Evolutionary conservation across 176 grass and related monocot species (phyloP).

Genomic region (Areca catechu): DNA sequence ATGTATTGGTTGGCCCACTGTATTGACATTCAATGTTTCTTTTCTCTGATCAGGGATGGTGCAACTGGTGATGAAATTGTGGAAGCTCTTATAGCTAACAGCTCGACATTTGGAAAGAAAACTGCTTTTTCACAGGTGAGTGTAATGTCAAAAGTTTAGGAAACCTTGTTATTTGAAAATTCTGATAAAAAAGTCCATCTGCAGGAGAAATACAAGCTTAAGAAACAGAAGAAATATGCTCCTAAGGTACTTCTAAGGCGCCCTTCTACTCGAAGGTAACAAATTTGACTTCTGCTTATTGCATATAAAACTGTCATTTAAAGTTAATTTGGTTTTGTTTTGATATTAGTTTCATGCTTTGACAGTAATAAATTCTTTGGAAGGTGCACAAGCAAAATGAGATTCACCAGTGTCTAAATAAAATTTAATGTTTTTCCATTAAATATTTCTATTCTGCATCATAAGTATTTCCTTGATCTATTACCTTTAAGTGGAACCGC

Average conservation of each 20-base stretch:
- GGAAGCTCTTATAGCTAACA: constrained; percentile 89
- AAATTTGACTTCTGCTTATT: not conserved
- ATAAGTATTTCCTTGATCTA: too few species aligned
- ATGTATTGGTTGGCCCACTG: not conserved
- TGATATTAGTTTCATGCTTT: too few species aligned
- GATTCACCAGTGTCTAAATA: too few species aligned
- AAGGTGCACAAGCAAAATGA: too few species aligned
- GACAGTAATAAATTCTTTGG: too few species aligned
- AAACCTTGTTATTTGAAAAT: not conserved
- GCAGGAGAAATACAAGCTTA: constrained; percentile 96
- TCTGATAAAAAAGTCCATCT: not conserved
- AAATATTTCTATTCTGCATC: too few species aligned
- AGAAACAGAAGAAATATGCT: constrained; percentile 99
- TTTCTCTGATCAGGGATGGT: constrained; percentile 49
- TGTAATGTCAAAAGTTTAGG: not conserved
- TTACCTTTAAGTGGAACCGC: too few species aligned
- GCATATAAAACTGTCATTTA: too few species aligned
- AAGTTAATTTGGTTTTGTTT: too few species aligned
- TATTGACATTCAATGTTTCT: constrained; percentile 2
- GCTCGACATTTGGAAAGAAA: constrained; percentile 76
- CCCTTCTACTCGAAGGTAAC: constrained; percentile 63
- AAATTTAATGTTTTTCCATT: too few species aligned
- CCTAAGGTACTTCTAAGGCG: constrained; percentile 86
- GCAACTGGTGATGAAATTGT: constrained; percentile 72
- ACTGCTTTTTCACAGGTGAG: constrained; percentile 79